Percentiles rank a stretch among this genome's conserved stretches.
Evolutionary conservation across 768 basidiomycete species (phyloP).

Genomic region (Leccinum barrowsii): DNA sequence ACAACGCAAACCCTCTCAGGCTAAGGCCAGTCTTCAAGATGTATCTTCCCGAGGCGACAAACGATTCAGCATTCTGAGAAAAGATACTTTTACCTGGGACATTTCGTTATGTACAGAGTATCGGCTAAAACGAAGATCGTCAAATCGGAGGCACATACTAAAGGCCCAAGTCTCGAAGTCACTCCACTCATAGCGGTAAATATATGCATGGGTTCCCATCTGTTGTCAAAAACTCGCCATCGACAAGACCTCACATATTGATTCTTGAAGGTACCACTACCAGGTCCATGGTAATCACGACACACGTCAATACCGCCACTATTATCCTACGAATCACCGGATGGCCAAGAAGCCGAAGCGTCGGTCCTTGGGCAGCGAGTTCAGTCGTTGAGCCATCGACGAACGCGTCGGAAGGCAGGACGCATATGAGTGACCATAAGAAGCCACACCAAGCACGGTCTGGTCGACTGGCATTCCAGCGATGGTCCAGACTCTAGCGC

Average conservation of each 20-base stretch:
- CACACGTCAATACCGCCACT: neutral
- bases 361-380: neutral
- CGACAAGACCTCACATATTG: neutral
- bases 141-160: neutral
- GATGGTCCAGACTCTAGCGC: neutral
- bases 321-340: neutral
- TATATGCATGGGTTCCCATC: neutral
- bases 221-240: neutral
- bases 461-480: neutral
- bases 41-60: neutral
- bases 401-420: conserved; percentile 31
- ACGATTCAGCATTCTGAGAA: neutral
- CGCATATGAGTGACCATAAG: neutral
- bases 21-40: neutral
- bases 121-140: neutral
- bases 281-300: neutral
- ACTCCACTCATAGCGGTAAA: neutral
- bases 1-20: neutral
- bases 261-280: neutral
- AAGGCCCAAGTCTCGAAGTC: neutral
- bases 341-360: neutral
- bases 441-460: conserved; percentile 51
- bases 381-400: conserved; percentile 22
- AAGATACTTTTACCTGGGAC: neutral
- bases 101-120: neutral